Base-by-base conservation (phyloP, 1,139 yeast species). In the Magnusiomyces fungicola region DNA sequence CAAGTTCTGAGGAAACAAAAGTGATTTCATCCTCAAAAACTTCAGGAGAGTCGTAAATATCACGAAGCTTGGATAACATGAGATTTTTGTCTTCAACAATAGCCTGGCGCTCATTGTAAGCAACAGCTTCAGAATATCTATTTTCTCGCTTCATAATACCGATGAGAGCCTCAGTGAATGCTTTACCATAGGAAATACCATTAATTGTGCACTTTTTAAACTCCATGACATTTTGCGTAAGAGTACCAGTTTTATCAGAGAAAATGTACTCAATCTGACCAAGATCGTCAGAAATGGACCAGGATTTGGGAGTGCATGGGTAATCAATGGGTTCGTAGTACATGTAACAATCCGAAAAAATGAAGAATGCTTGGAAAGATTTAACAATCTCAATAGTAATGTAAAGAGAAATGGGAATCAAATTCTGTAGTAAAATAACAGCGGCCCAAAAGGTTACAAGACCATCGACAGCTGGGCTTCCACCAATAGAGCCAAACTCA, bases 221-320 rank as follows among this genome's bases (percentile, higher is more conserved):
- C 67, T 90, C 97, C 98, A 92, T 92, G 39, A 90, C 86, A 64
- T 92, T 92, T 66, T 90, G 97, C 1, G 98, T 92, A 59, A 92
- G 73, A 0, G 98, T 92, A 53, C 98, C 98, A 0, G 98, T 92
- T 68, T 92, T 92, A 69, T 92, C 98, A 62, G 96, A 86, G 68
- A 92, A 92, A 44, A 92, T 81, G 63, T 90, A 92, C 66, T 92
- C 97, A 59, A 92, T 85, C 68, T 92, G 98, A 30, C 98, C 98
- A 61, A 92, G 74, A 67, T 92, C 98, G 69, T 92, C 98, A 12
- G 97, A 88, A 50, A 92, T 90, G 63, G 85, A 88, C 98, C 98
- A 92, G 0, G 96, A 78, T 64, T 92, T 90, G 7, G 98, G 97
- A 3, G 92, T 81, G 68, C 98, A 92, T 1, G 97, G 97, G 64